Base-by-base conservation (phyloP, 2,329 filamentous ascomycete genomes). In the Fusarium sp. region DNA sequence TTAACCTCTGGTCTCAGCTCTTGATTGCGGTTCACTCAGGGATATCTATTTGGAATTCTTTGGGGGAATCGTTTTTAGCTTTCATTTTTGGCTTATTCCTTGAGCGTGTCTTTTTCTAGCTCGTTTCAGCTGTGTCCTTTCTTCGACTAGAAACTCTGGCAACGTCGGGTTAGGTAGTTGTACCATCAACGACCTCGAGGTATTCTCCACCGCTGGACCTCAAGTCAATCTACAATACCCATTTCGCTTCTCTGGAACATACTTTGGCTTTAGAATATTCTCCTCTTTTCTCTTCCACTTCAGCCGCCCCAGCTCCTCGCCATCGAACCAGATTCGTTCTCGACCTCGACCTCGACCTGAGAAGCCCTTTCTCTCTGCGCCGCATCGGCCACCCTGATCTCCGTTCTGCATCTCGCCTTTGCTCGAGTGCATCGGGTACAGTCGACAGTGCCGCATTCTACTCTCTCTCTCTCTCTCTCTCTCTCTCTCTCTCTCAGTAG, bases 251-350 rank as follows among this genome's bases (percentile, higher is more conserved):
- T 50, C 27, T 29, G 24, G 40, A 42, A 45, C 29, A 52, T 22
- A 64, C 54, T 64, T 63, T 50, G 54, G 22, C 52, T 62, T 54
- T 47, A 57, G 40, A 38, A 34, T 56, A 40, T 47, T 54, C 62
- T 72, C 37, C 65, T 62, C 34, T 37, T 54, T 72, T 57, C 54
- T 35, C 59, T 60, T 63, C 47, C 64, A 61, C 68, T 57, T 72
- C 61, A 59, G 62, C 61, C 35, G 38, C 45, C 62, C 54, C 56
- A 45, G 56, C 52, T 45, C 56, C 40, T 64, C 27, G 24, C 24
- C 24, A 27, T 57, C 60, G 31, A 54, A 40, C 64, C 52, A 66
- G 61, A 34, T 65, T 64, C 24, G 29, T 59, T 65, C 50, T 62
- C 57, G 65, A 59, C 34, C 61, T 62, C 57, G 62, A 62, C 34